Evolutionary conservation across 164 flowering plant species (phyloP).

Genomic region (Warburgia ugandensis): DNA sequence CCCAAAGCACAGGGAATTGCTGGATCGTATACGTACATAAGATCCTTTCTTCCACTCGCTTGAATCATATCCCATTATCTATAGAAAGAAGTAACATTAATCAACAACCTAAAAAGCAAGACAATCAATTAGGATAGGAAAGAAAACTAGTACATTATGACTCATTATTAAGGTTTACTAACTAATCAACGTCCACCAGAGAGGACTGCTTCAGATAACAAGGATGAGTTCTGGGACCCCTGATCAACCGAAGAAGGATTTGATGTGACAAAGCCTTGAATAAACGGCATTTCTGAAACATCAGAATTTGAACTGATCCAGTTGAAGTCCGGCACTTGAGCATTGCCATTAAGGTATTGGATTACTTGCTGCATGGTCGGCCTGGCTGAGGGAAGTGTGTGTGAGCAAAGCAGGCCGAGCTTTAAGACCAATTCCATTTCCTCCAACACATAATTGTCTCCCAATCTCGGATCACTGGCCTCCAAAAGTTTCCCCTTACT

Average conservation of each 20-base stretch:
- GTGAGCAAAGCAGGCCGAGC: conserved; percentile 13
- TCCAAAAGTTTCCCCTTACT: not conserved
- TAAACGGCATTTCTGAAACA: not conserved
- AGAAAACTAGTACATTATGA: too few relatives aligned
- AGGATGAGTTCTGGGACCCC: too few relatives aligned
- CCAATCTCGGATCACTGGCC: conserved; percentile 3
- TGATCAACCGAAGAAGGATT: too few relatives aligned
- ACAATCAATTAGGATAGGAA: too few relatives aligned
- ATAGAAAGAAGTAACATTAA: too few relatives aligned
- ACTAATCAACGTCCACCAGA: conserved; percentile 5
- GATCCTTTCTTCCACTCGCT: too few relatives aligned
- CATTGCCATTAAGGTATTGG: conserved; percentile 1
- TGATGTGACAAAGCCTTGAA: not conserved
- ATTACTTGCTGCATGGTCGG: conserved; percentile 10
- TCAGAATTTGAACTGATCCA: not conserved
- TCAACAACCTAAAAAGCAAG: too few relatives aligned
- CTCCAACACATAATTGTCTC: not conserved
- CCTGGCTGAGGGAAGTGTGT: not conserved
- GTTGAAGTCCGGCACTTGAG: not conserved
- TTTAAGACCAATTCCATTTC: conserved; percentile 12
- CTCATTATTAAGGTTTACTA: too few relatives aligned
- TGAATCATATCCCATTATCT: too few relatives aligned
- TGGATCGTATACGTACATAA: too few relatives aligned
- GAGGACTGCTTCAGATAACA: not conserved
- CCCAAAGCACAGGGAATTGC: too few relatives aligned